Evolutionary conservation across 2,329 filamentous ascomycete genomes (phyloP), one percentile per base, ranked within the genome.

Genomic region (Xylaria arbuscula): DNA sequence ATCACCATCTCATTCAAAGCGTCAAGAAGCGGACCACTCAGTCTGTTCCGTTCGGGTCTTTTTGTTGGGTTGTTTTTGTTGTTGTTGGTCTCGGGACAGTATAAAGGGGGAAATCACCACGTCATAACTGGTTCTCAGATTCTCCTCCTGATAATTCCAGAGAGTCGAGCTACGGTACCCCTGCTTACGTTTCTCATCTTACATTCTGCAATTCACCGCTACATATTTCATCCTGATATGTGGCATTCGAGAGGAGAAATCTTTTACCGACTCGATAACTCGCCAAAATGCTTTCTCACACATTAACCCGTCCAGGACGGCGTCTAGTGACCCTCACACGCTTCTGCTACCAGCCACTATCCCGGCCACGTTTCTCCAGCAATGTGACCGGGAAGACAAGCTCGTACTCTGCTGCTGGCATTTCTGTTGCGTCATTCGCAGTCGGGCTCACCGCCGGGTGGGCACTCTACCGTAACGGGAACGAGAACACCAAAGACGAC

Each of bases 331-430:
- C 72, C 54, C 61, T 55, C 62, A 66, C 70, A 48, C 66, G 64
- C 28, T 42, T 70, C 40, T 60, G 13, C 42, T 60, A 61, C 55
- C 70, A 64, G 50, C 45, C 60, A 19, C 6, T 48, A 24, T 69
- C 55, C 13, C 67, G 71, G 59, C 66, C 66, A 15, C 72, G 74
- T 47, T 74, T 71, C 42, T 70, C 71, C 22, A 75, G 73, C 60
- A 74, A 72, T 13, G 56, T 69, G 42, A 22, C 71, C 22, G 67
- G 56, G 11, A 63, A 58, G 3, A 66, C 64, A 19, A 62, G 51
- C 47, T 64, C 64, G 10, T 3, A 70, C 28, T 70, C 66, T 10
- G 47, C 62, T 28, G 24, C 64, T 32, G 62, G 59, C 10, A 66
- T 60, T 6, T 61, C 57, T 5, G 70, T 70, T 38, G 57, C 65